phyloP scores from a whole-genome alignment of 1,284 basidiomycete species.

The Lentinus polychrous region DNA sequence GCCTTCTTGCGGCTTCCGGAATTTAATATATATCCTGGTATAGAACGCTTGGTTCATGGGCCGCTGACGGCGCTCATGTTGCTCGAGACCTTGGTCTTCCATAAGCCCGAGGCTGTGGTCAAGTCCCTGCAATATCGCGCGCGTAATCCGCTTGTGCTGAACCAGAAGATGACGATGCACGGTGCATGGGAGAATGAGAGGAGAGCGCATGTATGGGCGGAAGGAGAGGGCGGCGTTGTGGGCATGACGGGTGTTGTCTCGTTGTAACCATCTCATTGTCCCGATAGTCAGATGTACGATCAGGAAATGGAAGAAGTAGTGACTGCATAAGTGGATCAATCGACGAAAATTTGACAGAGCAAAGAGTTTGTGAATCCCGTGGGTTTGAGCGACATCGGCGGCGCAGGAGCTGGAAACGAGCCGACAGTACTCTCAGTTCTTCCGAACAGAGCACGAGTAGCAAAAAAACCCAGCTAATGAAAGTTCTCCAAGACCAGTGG shows the following conservation, averaged over 20 bases:
- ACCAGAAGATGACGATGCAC: conserved; percentile 47
- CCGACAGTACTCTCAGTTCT: no score
- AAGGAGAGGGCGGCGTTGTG: conserved; percentile 35
- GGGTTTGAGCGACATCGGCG: no score
- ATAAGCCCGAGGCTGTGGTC: conserved; percentile 39
- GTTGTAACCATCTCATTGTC: not conserved
- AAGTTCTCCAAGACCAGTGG: no score
- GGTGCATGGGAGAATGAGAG: conserved; percentile 38
- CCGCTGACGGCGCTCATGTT: conserved; percentile 76
- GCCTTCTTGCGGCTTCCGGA: not conserved
- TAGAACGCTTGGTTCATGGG: conserved; percentile 77
- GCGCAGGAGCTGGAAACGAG: no score
- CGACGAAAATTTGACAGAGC: no score
- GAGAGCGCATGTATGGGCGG: conserved; percentile 26
- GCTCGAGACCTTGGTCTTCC: conserved; percentile 50
- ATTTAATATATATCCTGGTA: not conserved
- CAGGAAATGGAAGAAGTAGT: no score
- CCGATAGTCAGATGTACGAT: no score
- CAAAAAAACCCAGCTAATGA: no score
- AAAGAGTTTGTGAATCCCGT: no score
- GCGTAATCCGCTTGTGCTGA: conserved; percentile 65
- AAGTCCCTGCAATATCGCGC: conserved; percentile 67
- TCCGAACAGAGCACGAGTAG: no score
- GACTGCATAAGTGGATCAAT: not conserved
- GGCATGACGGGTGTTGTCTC: conserved; percentile 62